Evolutionary conservation across 2,329 filamentous ascomycete species (phyloP), one percentile per base, ranked within the genome.

Genomic region (Chrysosphaeria jannelii): DNA sequence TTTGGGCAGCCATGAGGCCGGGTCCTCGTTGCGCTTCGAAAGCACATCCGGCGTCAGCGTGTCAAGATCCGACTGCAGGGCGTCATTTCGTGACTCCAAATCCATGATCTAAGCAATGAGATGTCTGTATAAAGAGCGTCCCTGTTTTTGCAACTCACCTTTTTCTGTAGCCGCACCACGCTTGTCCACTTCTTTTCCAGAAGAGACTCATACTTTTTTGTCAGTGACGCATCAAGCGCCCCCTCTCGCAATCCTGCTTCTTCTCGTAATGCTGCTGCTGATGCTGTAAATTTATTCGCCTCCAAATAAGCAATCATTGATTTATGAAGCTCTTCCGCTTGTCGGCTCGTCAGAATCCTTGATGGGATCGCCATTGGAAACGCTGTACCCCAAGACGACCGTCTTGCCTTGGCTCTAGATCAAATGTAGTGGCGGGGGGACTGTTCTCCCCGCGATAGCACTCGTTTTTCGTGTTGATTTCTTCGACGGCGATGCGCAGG

Each of bases 131-230:
- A 9, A 22, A 14, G 10, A 13, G 4, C 13, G 6, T 10, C 14
- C 8, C 4, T 9, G 5, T 4, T n/a, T 5, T 5, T 9, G 10
- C 14, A 13, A 13, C 16, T 25, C 45, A 71, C 75, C 71, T 90
- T 93, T 47, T 90, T 91, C 47, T 93, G 81, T 43, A 93, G 46
- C 30, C 81, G 60, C 36, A 91, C 78, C 14, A 93, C 71, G 36
- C 76, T 85, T 11, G 81, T 93, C 81, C 81, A 93, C 52, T 93
- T 93, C 59, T 90, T 91, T 54, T 93, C 81, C 33, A 93, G 47
- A 14, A 93, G 47, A 2, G 74, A 72, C 45, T 90, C 78, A 48
- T 91, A 93, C 47, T 89, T 90, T 51, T 90, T 90, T 24, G 68
- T 58, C 11, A 75, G 90, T 10, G 60, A 57, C 30, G 71, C 54